A percentile compares a stretch with the other conserved stretches of the same genome.
Conservation (phyloP, 1,284 basidiomycete genomes). For the Tilletia horrida region DNA sequence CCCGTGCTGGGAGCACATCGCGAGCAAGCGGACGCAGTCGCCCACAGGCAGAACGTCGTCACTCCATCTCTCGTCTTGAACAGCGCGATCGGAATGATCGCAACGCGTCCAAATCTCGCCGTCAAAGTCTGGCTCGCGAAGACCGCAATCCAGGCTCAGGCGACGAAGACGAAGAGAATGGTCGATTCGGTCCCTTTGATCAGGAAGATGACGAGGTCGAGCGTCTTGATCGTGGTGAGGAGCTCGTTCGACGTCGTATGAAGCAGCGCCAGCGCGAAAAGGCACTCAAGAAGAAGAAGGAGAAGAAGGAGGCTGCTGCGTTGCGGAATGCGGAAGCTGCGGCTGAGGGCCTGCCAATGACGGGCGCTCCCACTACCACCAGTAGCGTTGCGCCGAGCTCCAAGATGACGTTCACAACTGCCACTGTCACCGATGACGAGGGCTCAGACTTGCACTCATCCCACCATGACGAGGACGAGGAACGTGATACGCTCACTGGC, state of each 20-base stretch:
- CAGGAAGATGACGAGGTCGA: slow-evolving; percentile 59
- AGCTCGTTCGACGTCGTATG: slow-evolving; percentile 60
- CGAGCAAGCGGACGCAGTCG: not conserved
- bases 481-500: slow-evolving; percentile 40
- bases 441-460: slow-evolving; percentile 26
- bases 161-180: slow-evolving; percentile 30
- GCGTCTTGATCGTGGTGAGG: slow-evolving; percentile 60
- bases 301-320: slow-evolving; percentile 40
- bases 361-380: slow-evolving; percentile 1
- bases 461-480: slow-evolving; percentile 25
- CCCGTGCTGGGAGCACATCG: not conserved
- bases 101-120: slow-evolving; percentile 30
- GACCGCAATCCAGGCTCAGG: slow-evolving; percentile 18
- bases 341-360: slow-evolving; percentile 8
- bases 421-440: slow-evolving; percentile 16
- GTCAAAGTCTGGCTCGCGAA: slow-evolving; percentile 27
- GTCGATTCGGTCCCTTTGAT: slow-evolving; percentile 26
- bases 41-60: not conserved
- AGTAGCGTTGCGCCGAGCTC: slow-evolving; percentile 9
- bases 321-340: not conserved
- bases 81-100: slow-evolving; percentile 2
- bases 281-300: slow-evolving; percentile 49
- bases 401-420: too few species aligned
- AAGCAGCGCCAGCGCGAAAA: slow-evolving; percentile 57
- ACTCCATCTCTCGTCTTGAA: not conserved